Conservation (phyloP, 1,284 basidiomycete species). For the Puccinia polysora region DNA sequence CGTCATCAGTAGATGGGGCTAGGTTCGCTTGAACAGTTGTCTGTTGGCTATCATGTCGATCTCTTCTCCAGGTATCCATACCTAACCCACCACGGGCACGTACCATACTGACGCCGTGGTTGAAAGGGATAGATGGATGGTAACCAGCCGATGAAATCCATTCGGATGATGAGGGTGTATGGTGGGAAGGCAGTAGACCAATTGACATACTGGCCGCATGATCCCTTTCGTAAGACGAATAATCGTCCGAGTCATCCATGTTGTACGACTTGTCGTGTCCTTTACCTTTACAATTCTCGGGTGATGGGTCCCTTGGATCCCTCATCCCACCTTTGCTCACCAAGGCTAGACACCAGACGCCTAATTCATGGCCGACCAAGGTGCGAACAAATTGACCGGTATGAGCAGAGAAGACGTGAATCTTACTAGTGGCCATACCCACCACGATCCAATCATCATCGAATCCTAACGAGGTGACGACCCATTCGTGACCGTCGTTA, state of each 20-base stretch:
- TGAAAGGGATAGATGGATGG: constrained; percentile 15
- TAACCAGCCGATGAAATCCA: constrained; percentile 35
- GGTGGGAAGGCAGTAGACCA: too few relatives aligned
- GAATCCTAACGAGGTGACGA: constrained; percentile 81
- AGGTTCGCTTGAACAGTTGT: constrained; percentile 18
- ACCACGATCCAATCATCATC: constrained; percentile 81
- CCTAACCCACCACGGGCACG: constrained; percentile 35
- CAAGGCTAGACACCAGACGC: constrained; percentile 87
- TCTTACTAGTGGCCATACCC: constrained; percentile 79
- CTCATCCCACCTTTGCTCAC: constrained; percentile 54
- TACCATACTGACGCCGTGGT: constrained; percentile 31
- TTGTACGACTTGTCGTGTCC: constrained; percentile 1
- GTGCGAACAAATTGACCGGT: constrained; percentile 74
- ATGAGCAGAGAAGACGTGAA: constrained; percentile 77
- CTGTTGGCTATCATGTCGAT: constrained; percentile 29
- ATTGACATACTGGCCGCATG: background rate
- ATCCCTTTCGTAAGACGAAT: background rate
- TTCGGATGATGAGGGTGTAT: constrained; percentile 2
- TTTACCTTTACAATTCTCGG: constrained; percentile 27
- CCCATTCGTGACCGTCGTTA: constrained; percentile 59
- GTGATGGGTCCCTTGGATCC: constrained; percentile 36
- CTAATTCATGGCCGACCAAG: constrained; percentile 76
- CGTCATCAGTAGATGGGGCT: background rate
- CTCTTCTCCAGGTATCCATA: constrained; percentile 12
- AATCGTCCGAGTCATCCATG: constrained; percentile 5